Percentiles rank a stretch among this genome's conserved stretches.
Evolutionary conservation across 805 yeast genomes (phyloP).

Genomic region (Ogataea henricii): DNA sequence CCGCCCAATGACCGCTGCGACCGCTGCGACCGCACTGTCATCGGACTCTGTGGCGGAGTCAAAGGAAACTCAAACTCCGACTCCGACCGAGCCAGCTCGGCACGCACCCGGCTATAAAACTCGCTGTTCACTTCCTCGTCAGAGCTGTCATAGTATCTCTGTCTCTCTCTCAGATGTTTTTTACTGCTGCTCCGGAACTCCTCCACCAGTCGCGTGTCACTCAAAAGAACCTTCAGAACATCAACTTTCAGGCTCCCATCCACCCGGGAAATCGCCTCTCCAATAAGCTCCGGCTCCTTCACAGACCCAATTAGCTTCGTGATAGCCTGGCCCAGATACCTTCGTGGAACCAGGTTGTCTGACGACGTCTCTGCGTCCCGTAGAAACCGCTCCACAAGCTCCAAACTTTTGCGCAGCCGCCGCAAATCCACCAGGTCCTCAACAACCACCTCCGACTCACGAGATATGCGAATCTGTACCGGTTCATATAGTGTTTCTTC

Average conservation of each 20-base stretch:
- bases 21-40: neutral
- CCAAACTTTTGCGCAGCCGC: constrained; percentile 16
- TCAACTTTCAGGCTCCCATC: constrained; percentile 20
- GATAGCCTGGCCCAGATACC: constrained; percentile 19
- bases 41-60: neutral
- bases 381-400: constrained; percentile 21
- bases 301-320: constrained; percentile 17
- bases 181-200: constrained; percentile 12
- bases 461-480: neutral
- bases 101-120: constrained; percentile 2
- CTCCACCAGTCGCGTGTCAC: constrained; percentile 19
- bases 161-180: neutral
- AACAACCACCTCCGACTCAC: constrained; percentile 6
- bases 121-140: constrained; percentile 1
- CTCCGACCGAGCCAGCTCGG: neutral
- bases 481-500: constrained; percentile 3
- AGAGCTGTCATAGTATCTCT: neutral
- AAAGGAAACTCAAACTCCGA: neutral
- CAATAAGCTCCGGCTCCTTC: constrained; percentile 10
- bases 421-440: constrained; percentile 9
- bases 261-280: constrained; percentile 12
- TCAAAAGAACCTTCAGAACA: constrained; percentile 21
- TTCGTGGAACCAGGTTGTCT: constrained; percentile 13
- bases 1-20: no score
- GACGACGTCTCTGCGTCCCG: constrained; percentile 17